A percentile compares a stretch with the other conserved stretches of the same genome.
Conservation (phyloP, 345 rosid genomes). For the Gossypium anomalum region DNA sequence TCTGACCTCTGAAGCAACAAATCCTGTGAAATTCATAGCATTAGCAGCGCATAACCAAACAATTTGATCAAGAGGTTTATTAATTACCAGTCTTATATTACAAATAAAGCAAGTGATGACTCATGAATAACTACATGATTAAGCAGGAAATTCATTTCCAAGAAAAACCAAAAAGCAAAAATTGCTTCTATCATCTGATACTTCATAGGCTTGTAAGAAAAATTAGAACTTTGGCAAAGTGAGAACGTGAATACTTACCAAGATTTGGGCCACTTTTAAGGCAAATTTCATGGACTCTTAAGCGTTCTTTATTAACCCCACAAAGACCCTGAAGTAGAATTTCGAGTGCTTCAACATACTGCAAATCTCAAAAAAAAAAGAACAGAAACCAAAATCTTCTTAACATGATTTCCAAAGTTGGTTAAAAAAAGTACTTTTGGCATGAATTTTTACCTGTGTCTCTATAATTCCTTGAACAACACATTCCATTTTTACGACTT, state of each 20-base stretch:
- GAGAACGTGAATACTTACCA: constrained; percentile 33
- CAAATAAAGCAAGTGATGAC: not conserved
- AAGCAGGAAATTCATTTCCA: not conserved
- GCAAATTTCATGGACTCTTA: constrained; percentile 85
- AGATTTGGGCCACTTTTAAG: constrained; percentile 75
- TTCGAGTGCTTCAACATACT: constrained; percentile 99
- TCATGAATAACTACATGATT: not conserved
- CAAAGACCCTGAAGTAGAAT: constrained; percentile 97
- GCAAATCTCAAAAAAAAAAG: constrained; percentile 9
- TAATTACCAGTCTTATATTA: not conserved
- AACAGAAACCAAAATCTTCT: not conserved
- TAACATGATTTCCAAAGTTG: not conserved
- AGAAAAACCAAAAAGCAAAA: not conserved
- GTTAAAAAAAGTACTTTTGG: not conserved
- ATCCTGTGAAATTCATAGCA: constrained; percentile 35
- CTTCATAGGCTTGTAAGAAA: not conserved
- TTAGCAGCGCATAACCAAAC: constrained; percentile 5
- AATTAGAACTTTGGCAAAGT: not conserved
- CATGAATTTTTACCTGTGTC: constrained; percentile 42
- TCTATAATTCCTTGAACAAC: constrained; percentile 75
- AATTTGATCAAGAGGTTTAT: not conserved
- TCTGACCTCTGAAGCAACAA: constrained; percentile 68
- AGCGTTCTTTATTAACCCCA: constrained; percentile 82
- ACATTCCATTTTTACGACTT: constrained; percentile 48
- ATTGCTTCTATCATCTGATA: not conserved